Evolutionary conservation across 441 rosid genomes (phyloP), one percentile per base, ranked within the genome.

Genomic region (Populus hybrid): DNA sequence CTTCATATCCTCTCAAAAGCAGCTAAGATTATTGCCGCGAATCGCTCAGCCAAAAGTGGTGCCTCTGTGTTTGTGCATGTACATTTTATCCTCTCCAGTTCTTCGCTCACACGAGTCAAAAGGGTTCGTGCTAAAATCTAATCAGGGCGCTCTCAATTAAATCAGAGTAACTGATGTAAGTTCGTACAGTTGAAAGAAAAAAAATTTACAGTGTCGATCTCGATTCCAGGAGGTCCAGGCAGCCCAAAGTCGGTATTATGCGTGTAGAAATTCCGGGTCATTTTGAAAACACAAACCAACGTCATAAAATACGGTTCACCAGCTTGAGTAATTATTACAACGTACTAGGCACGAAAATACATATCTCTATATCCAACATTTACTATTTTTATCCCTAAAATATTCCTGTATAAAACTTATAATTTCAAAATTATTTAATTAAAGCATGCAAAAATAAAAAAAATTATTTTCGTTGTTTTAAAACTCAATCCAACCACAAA

Each of bases 1-100:
- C 10, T 16, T 38, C 46, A 24, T 26, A 66, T 50, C 73, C 66
- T 67, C 78, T 76, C 11, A 68, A 42, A 77, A 61, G 74, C 74
- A 38, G 42, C 23, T 2, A 11, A 70, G 26, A 26, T 63, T 64
- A 71, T 63, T 64, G 65, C 63, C n/a, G 21, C 10, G 69, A 8
- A 72, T 35, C 59, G 63, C 65, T 50, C 38, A 4, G 4, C 40
- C 32, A 40, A 26, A 12, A 50, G 24, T 10, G 59, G 50, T 26
- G 21, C 64, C 64, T n/a, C 64, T 8, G 64, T 59, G 24, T 8
- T 0, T 8, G 64, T n/a, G 64, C 64, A n/a, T n/a, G 24, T 57
- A 57, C 10, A 3, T 2, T n/a, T 8, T n/a, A n/a, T 6, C 2
- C 64, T 59, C n/a, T 59, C 64, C 11, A n/a, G 24, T n/a, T n/a